These are phyloP conservation scores for Malassezia psittaci DNA, from an alignment of 1,284 basidiomycete species.

Conservation along the genomic window DNA sequence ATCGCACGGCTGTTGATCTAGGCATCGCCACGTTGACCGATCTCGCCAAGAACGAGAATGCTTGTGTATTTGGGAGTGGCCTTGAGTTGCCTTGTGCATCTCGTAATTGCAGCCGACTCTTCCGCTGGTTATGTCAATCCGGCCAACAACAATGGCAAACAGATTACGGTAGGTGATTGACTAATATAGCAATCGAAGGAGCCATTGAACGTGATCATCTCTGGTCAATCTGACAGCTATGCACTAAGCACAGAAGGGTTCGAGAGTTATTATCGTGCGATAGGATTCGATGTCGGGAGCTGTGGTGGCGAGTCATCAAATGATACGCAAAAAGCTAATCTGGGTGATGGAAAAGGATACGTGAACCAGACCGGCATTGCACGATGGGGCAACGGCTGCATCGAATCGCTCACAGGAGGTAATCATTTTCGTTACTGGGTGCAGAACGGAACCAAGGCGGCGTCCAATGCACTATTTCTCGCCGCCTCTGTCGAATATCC, in stretches of 20 bases:
- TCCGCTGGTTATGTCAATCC: slow-evolving; percentile 11
- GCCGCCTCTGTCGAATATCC: slow-evolving; percentile 35
- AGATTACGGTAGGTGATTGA: not conserved
- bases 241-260: slow-evolving; percentile 31
- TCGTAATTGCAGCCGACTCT: not conserved
- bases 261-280: slow-evolving; percentile 24
- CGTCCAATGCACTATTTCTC: slow-evolving; percentile 37
- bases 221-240: slow-evolving; percentile 22
- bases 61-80: not conserved
- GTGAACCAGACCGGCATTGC: slow-evolving; percentile 32
- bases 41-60: not conserved
- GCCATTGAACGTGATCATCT: slow-evolving; percentile 43
- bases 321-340: slow-evolving; percentile 34
- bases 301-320: not conserved
- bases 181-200: slow-evolving; percentile 21
- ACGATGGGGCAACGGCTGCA: slow-evolving; percentile 31
- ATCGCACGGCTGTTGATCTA: not conserved
- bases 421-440: slow-evolving; percentile 44
- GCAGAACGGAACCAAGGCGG: slow-evolving; percentile 32
- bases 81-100: not conserved
- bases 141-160: slow-evolving; percentile 12
- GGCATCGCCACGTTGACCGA: too few species aligned
- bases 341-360: slow-evolving; percentile 39
- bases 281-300: slow-evolving; percentile 29
- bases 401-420: slow-evolving; percentile 36